Evolutionary conservation across 768 basidiomycete species (phyloP).

Genomic region (Calocybe gangraenosa): DNA sequence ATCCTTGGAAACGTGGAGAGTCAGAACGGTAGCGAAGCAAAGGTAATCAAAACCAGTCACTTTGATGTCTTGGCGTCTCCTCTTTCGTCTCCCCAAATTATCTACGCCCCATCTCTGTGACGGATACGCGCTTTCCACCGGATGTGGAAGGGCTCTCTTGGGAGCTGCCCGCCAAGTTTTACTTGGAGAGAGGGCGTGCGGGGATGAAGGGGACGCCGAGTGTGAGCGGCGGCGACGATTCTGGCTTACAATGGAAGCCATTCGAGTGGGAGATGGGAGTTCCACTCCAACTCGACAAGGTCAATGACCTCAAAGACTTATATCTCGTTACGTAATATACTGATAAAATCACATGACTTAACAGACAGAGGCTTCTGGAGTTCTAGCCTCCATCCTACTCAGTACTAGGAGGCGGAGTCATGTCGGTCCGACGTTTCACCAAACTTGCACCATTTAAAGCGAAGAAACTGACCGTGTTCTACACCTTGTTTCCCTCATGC

Average conservation of each 20-base stretch:
- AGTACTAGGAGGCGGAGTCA: neutral
- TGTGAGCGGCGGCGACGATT: constrained; percentile 50
- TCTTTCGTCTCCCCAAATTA: constrained; percentile 50
- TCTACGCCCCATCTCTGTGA: constrained; percentile 51
- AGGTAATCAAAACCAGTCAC: constrained; percentile 28
- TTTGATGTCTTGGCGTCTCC: constrained; percentile 42
- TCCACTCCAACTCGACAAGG: neutral
- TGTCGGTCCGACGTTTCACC: constrained; percentile 2
- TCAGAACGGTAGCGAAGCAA: constrained; percentile 5
- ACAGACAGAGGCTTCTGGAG: no score
- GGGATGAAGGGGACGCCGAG: constrained; percentile 40
- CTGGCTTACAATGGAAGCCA: constrained; percentile 31
- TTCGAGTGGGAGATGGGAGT: neutral
- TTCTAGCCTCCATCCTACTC: no score
- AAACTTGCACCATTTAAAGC: neutral
- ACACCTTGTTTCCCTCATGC: neutral
- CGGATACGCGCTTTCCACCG: constrained; percentile 24
- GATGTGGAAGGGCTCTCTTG: constrained; percentile 48
- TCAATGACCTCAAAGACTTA: neutral
- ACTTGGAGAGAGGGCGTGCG: constrained; percentile 29
- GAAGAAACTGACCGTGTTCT: no score
- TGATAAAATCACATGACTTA: no score
- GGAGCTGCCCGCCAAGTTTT: constrained; percentile 36
- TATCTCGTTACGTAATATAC: constrained; percentile 7
- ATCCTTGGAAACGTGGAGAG: constrained; percentile 12